A percentile compares a stretch with the other conserved stretches of the same genome.
These are phyloP conservation scores for Auxenochlorella protothecoides DNA, from an alignment of 139 green algal species.

Conservation along the genomic window DNA sequence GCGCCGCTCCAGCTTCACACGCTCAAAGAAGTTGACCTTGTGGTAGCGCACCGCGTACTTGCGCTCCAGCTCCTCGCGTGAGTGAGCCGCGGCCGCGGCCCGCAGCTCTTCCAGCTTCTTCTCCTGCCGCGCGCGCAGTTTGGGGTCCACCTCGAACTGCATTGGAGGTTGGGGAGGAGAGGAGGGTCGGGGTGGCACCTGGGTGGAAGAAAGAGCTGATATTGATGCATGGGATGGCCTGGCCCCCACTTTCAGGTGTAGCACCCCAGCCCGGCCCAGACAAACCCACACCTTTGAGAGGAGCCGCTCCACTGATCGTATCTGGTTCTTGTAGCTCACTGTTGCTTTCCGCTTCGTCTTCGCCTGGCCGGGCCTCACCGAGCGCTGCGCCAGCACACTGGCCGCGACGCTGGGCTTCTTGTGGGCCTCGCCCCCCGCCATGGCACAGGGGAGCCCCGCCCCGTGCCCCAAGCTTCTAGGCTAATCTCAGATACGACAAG, in stretches of 20 bases:
- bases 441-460: neutral
- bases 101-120: slow-evolving; percentile 43
- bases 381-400: neutral
- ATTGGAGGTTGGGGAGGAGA: neutral
- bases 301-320: slow-evolving; percentile 45
- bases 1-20: slow-evolving; percentile 69
- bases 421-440: neutral
- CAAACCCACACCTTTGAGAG: slow-evolving; percentile 35
- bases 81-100: slow-evolving; percentile 8
- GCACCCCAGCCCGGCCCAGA: too few relatives aligned
- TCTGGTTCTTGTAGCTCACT: slow-evolving; percentile 42
- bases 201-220: too few relatives aligned
- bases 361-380: neutral
- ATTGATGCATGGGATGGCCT: too few relatives aligned
- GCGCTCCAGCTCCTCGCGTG: slow-evolving; percentile 36
- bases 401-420: neutral
- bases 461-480: neutral
- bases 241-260: too few relatives aligned
- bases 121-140: slow-evolving; percentile 36
- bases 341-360: slow-evolving; percentile 12
- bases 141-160: slow-evolving; percentile 26
- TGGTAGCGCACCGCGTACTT: slow-evolving; percentile 63
- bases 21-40: slow-evolving; percentile 80
- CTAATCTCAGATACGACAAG: too few relatives aligned
- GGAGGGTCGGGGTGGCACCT: neutral